phyloP scores from a whole-genome alignment of 345 rosid species.

The Salix suchowensis region DNA sequence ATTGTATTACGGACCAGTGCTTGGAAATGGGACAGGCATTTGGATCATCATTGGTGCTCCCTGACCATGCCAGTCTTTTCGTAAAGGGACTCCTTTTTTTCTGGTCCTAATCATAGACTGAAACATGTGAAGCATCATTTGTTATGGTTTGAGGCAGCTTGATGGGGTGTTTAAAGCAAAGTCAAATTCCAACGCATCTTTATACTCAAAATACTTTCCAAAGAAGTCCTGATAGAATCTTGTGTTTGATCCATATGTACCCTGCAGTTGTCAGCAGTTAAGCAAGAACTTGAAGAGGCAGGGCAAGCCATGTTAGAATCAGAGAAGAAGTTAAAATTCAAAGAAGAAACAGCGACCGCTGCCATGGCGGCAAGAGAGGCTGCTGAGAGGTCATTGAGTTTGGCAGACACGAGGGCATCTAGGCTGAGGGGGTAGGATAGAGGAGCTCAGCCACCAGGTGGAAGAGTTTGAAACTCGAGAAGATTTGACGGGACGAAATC shows the following conservation, averaged over 20 bases:
- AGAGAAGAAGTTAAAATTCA: constrained; percentile 85
- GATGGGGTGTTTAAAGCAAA: neutral
- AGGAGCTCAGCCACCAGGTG: constrained; percentile 74
- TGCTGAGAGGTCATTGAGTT: constrained; percentile 82
- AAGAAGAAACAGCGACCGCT: constrained; percentile 92
- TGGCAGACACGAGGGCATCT: constrained; percentile 85
- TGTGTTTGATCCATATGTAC: constrained; percentile 11
- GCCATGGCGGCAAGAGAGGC: constrained; percentile 99
- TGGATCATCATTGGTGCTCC: constrained; percentile 48
- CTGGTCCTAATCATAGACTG: neutral
- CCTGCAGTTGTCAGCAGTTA: constrained; percentile 59
- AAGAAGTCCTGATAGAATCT: neutral
- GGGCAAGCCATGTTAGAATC: constrained; percentile 63
- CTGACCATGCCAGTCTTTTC: constrained; percentile 44
- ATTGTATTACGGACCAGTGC: constrained; percentile 50
- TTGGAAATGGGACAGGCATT: constrained; percentile 54
- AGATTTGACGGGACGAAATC: constrained; percentile 42
- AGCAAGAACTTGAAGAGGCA: constrained; percentile 87
- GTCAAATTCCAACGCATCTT: neutral
- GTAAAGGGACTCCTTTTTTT: constrained; percentile 35
- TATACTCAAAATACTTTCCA: neutral
- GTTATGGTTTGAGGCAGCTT: neutral
- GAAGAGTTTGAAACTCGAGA: constrained; percentile 76
- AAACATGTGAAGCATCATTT: neutral
- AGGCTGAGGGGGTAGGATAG: constrained; percentile 88